These are phyloP conservation scores for Yarrowia porcina DNA, from an alignment of 805 yeast species.

Conservation along the genomic window DNA sequence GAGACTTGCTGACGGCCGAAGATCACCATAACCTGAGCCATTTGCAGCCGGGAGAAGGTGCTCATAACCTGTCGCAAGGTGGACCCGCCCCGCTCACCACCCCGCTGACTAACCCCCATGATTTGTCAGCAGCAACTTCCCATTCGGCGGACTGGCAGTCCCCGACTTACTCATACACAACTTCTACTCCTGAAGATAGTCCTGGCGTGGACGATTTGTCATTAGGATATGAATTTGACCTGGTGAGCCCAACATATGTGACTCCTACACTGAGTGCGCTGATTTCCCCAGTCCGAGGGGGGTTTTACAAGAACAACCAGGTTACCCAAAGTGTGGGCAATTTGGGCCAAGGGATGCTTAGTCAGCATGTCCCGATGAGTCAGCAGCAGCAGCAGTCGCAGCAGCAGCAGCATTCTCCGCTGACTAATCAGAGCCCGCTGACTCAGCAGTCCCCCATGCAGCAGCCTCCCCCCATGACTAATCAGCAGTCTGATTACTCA, in stretches of 20 bases:
- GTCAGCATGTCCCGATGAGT: neutral
- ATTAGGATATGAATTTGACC: slow-evolving; percentile 7
- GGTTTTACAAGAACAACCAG: neutral
- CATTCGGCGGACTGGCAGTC: neutral
- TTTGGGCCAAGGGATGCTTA: neutral
- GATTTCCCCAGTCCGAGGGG: neutral
- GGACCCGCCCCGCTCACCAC: no score
- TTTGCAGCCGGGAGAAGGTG: neutral
- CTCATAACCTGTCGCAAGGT: neutral
- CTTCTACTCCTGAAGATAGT: slow-evolving; percentile 1
- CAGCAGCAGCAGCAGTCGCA: no score
- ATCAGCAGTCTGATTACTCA: neutral
- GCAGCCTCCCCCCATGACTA: no score
- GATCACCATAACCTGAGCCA: slow-evolving; percentile 17
- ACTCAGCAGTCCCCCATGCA: neutral
- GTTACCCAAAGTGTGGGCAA: neutral
- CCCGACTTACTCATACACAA: slow-evolving; percentile 6
- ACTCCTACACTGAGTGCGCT: neutral
- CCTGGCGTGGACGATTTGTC: neutral
- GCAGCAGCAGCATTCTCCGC: no score
- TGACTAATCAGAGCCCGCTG: no score
- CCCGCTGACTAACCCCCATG: no score
- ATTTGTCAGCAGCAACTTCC: neutral
- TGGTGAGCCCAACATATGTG: neutral
- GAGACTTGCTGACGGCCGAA: slow-evolving; percentile 2